Base-by-base conservation (phyloP, 1,284 basidiomycete genomes). In the Heliocybe sulcata region DNA sequence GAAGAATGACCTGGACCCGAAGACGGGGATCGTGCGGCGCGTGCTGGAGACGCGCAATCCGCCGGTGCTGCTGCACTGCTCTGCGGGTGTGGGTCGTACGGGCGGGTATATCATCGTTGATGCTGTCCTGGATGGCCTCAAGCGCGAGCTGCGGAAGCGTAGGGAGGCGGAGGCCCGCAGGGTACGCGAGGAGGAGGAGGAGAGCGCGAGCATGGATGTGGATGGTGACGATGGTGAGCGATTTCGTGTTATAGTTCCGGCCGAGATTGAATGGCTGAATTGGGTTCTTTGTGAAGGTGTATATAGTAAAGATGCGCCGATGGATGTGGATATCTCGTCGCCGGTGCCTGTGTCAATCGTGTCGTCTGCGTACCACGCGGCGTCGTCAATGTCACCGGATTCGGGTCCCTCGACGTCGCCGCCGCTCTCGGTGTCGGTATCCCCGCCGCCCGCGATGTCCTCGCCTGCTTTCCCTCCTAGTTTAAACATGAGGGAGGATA, bases 31-130 rank as follows among this genome's bases (percentile, higher is more conserved):
- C 52, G 73, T 78, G 23, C 65, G 71, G 51, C 74, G 77, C 59
- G 77, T 77, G 3, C 60, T 75, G 50, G 76, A 75, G 11, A 16
- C 27, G 22, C 47, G 14, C 23, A 71, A 69, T 57, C 62, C 67
- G 16, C 86, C 87, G 0, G 77, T 90, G 12, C 64, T 92, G 38
- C 66, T 92, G 57, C 86, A 91, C 71, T 94, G 92, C 65, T 94
- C 92, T 19, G 94, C 94, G 0, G 94, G 94, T 14, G 92, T 96
- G 2, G 94, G 94, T 0, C 80, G 94, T 35, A 97, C 94, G 0
- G 94, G 94, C 23, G 91, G 90, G 38, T 97, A 91, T 68, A 94
- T 97, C 64, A 83, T 90, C 11, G 82, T 95, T 2, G 92, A 95
- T 68, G 87, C 93, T 1, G 77, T 94, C 35, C 72, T 95, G 45